phyloP scores from a whole-genome alignment of 306 rosid genomes.

The Gynostemma pentaphyllum region DNA sequence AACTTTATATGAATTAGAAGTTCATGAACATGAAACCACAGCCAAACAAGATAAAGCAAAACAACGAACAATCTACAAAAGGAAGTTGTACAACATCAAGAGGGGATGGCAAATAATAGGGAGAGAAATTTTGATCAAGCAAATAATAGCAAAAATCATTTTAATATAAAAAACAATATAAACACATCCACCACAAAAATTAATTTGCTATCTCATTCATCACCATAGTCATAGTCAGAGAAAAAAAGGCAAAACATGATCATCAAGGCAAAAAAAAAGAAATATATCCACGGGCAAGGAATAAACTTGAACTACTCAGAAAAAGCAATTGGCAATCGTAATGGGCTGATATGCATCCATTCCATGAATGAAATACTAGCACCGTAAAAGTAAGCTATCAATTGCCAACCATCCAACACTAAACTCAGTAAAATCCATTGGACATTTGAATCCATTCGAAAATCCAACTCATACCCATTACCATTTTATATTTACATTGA shows the following conservation, averaged over 20 bases:
- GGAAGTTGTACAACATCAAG: not conserved
- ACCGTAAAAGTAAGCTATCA: not conserved
- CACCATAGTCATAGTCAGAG: not conserved
- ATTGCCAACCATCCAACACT: conserved; percentile 2
- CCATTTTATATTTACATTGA: not conserved
- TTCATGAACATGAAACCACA: not conserved
- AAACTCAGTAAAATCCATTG: not conserved
- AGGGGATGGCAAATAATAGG: not conserved
- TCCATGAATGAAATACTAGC: not conserved
- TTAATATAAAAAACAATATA: not conserved
- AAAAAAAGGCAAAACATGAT: not conserved
- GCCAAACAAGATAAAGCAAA: not conserved
- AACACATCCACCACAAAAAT: too few species aligned
- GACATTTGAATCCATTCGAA: not conserved
- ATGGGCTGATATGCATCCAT: not conserved
- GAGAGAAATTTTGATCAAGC: not conserved
- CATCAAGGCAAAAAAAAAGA: not conserved
- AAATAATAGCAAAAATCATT: not conserved
- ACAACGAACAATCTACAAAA: not conserved
- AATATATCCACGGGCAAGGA: not conserved
- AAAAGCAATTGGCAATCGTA: not conserved
- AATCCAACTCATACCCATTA: not conserved
- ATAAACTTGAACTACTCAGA: not conserved
- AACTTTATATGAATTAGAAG: not conserved
- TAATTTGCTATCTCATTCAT: too few species aligned